Percentiles rank a stretch among this genome's conserved stretches.
Evolutionary conservation across 306 rosid genomes (phyloP).

Genomic region (Vicia faba): DNA sequence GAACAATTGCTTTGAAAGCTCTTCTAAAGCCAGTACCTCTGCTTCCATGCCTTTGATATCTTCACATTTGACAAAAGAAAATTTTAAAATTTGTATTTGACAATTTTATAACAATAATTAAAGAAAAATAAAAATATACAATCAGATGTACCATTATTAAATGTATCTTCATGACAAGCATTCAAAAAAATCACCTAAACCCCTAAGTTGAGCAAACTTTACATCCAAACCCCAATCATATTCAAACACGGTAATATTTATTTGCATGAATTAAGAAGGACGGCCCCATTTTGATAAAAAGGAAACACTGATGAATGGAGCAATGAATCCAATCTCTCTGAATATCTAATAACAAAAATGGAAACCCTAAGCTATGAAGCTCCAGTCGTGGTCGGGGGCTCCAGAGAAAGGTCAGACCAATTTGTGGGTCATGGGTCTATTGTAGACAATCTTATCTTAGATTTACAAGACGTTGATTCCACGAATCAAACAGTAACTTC

Average conservation of each 20-base stretch:
- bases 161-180: constrained; percentile 24
- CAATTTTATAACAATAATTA: constrained; percentile 11
- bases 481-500: constrained; percentile 2
- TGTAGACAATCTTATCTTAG: neutral
- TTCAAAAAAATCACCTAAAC: neutral
- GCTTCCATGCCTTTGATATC: constrained; percentile 93
- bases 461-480: neutral
- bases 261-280: constrained; percentile 24
- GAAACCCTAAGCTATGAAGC: neutral
- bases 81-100: constrained; percentile 33
- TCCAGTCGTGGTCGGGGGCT: neutral
- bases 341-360: constrained; percentile 13
- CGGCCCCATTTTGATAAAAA: constrained; percentile 9
- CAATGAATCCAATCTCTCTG: constrained; percentile 1
- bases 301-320: neutral
- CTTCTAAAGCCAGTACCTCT: constrained; percentile 88
- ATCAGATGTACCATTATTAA: constrained; percentile 7
- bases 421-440: neutral
- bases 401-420: neutral
- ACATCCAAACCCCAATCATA: constrained; percentile 13
- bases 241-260: neutral
- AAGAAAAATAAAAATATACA: constrained; percentile 26
- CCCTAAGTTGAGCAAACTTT: constrained; percentile 14
- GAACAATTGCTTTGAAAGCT: constrained; percentile 94
- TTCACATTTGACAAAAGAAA: constrained; percentile 38